Conservation (phyloP, 2,329 filamentous ascomycete species). For the Colletotrichum karsti region DNA sequence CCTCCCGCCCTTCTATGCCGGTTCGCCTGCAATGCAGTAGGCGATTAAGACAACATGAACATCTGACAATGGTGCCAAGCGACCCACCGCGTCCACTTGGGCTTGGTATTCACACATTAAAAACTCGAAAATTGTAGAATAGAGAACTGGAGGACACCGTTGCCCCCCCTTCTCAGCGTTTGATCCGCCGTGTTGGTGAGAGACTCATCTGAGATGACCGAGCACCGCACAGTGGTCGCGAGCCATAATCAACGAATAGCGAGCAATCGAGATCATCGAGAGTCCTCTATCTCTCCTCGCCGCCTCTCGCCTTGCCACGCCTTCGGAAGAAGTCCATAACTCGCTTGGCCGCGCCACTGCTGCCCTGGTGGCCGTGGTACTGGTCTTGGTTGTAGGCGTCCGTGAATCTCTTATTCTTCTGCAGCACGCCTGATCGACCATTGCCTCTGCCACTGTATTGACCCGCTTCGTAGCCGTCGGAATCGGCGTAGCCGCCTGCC, state of each 20-base stretch:
- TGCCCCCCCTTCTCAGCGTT: slow-evolving; percentile 14
- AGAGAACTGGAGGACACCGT: neutral
- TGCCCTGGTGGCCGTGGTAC: slow-evolving; percentile 77
- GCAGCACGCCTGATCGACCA: slow-evolving; percentile 51
- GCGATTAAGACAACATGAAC: slow-evolving; percentile 23
- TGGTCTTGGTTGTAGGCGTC: slow-evolving; percentile 87
- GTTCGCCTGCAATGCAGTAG: slow-evolving; percentile 28
- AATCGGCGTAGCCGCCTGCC: slow-evolving; percentile 46
- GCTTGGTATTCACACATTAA: slow-evolving; percentile 27
- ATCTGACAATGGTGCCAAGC: slow-evolving; percentile 18
- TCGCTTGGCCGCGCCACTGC: slow-evolving; percentile 85
- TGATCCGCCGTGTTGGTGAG: slow-evolving; percentile 21
- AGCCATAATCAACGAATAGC: neutral
- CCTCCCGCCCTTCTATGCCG: slow-evolving; percentile 22
- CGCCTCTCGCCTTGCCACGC: slow-evolving; percentile 78
- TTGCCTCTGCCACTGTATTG: slow-evolving; percentile 36
- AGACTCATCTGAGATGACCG: slow-evolving; percentile 25
- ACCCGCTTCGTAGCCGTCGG: slow-evolving; percentile 54
- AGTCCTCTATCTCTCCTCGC: slow-evolving; percentile 57
- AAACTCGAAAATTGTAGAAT: slow-evolving; percentile 3
- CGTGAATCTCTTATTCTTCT: slow-evolving; percentile 89
- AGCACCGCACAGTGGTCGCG: slow-evolving; percentile 18
- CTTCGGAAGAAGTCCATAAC: slow-evolving; percentile 99
- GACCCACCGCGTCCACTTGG: slow-evolving; percentile 15
- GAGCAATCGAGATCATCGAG: slow-evolving; percentile 17